Evolutionary conservation across 352 stramenopile genomes (phyloP).

Genomic region (Phytopythium chamaehyphon): DNA sequence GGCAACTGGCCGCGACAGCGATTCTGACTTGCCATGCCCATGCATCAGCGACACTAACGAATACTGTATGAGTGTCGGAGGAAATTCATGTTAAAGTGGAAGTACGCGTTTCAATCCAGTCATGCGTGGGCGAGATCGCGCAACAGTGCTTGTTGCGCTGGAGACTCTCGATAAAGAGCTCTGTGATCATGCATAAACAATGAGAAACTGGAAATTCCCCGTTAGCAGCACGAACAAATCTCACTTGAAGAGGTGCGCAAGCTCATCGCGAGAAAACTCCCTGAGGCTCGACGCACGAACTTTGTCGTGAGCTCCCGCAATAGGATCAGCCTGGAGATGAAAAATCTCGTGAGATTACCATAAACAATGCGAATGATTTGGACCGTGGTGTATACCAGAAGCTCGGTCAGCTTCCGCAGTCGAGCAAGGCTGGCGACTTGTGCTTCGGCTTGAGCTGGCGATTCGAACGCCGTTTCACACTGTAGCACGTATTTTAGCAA

Average conservation of each 20-base stretch:
- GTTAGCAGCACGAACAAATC: not conserved
- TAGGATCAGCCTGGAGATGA: slow-evolving; percentile 44
- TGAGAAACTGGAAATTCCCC: not conserved
- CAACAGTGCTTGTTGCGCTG: slow-evolving; percentile 46
- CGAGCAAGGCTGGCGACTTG: slow-evolving; percentile 43
- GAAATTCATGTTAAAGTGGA: no score
- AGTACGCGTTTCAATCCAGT: not conserved
- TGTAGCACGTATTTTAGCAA: slow-evolving; percentile 5
- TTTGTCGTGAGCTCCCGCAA: slow-evolving; percentile 56
- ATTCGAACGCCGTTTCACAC: slow-evolving; percentile 48
- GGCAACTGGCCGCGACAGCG: no score
- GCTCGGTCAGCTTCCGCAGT: slow-evolving; percentile 36
- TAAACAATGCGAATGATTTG: not conserved
- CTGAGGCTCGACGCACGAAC: slow-evolving; percentile 37
- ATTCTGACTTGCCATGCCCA: no score
- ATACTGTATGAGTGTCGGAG: no score
- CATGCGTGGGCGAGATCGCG: slow-evolving; percentile 14
- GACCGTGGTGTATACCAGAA: slow-evolving; percentile 33
- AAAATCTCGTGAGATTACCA: no score
- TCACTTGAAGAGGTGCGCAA: slow-evolving; percentile 46
- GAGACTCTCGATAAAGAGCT: slow-evolving; percentile 59
- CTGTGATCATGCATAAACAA: slow-evolving; percentile 13
- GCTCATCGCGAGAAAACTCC: slow-evolving; percentile 36
- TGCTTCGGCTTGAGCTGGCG: slow-evolving; percentile 44
- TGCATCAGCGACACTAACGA: no score